These are phyloP conservation scores for Tilletia caries DNA, from an alignment of 1,284 basidiomycete genomes.

Conservation along the genomic window DNA sequence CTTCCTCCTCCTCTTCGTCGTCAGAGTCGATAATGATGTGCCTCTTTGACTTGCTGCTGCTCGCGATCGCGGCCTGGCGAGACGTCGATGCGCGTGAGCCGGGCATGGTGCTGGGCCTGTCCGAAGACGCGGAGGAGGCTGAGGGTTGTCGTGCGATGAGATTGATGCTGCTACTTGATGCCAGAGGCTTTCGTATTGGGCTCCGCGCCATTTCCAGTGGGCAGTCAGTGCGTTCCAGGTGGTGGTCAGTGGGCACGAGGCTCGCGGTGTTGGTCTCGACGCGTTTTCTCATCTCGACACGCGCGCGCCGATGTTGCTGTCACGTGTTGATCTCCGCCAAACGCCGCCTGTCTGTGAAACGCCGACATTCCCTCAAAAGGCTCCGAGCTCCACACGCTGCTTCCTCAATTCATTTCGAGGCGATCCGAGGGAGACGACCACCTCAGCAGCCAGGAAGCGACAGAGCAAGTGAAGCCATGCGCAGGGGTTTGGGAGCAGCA, in stretches of 20 bases:
- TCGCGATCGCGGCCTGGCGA: background rate
- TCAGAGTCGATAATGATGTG: background rate
- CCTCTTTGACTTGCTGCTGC: background rate
- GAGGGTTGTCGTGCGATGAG: background rate
- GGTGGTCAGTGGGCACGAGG: no score
- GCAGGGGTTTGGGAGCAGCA: background rate
- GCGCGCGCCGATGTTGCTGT: no score
- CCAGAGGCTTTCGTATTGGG: background rate
- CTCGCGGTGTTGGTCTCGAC: background rate
- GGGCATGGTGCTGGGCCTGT: background rate
- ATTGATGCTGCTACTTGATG: constrained; percentile 8
- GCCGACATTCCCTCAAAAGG: background rate
- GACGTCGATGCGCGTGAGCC: background rate
- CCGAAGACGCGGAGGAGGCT: background rate
- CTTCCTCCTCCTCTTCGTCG: no score
- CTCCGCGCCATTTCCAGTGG: constrained; percentile 4
- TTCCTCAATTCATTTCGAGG: no score
- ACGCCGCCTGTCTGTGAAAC: no score
- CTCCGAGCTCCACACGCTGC: background rate
- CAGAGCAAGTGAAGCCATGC: background rate
- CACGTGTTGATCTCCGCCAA: background rate
- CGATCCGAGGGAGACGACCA: no score
- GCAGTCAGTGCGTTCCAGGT: no score
- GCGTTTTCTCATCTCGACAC: background rate
- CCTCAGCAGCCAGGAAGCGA: no score